phyloP scores from a whole-genome alignment of 257 asterid genomes.

The Nemophila menziesii region DNA sequence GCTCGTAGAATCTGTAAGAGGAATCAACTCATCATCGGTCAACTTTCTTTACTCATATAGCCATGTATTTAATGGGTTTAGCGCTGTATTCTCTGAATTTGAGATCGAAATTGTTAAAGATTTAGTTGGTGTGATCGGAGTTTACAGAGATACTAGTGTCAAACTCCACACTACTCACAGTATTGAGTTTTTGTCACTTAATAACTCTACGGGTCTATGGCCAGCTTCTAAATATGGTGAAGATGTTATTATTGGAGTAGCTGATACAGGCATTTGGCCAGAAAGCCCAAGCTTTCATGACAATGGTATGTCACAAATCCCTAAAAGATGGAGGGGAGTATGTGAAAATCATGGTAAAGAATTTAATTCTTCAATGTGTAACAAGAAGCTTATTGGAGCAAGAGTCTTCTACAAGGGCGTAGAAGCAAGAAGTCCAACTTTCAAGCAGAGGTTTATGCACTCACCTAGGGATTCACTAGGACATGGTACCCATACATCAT shows the following conservation, averaged over 20 bases:
- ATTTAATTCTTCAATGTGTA: conserved; percentile 30
- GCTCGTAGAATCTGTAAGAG: neutral
- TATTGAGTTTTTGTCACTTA: conserved; percentile 28
- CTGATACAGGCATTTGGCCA: neutral
- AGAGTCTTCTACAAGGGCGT: conserved; percentile 31
- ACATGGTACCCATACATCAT: conserved; percentile 46
- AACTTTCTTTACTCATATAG: conserved; percentile 21
- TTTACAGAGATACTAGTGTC: conserved; percentile 18
- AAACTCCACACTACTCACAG: conserved; percentile 44
- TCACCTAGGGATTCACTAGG: conserved; percentile 30
- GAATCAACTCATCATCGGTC: neutral
- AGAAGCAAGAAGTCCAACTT: conserved; percentile 18
- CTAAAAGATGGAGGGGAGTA: conserved; percentile 32
- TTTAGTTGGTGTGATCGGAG: conserved; percentile 27
- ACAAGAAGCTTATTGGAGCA: conserved; percentile 36
- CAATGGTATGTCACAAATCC: conserved; percentile 32
- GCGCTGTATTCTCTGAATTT: conserved; percentile 21
- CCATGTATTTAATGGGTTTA: conserved; percentile 35
- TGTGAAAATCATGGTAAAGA: conserved; percentile 28
- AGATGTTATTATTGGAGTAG: conserved; percentile 30
- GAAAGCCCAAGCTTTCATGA: conserved; percentile 36
- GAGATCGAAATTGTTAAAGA: conserved; percentile 21
- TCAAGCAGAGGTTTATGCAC: conserved; percentile 14
- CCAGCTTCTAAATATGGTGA: conserved; percentile 35
- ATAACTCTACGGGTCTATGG: conserved; percentile 31